phyloP scores from a whole-genome alignment of 257 asterid species.

The Petunia axillaris region DNA sequence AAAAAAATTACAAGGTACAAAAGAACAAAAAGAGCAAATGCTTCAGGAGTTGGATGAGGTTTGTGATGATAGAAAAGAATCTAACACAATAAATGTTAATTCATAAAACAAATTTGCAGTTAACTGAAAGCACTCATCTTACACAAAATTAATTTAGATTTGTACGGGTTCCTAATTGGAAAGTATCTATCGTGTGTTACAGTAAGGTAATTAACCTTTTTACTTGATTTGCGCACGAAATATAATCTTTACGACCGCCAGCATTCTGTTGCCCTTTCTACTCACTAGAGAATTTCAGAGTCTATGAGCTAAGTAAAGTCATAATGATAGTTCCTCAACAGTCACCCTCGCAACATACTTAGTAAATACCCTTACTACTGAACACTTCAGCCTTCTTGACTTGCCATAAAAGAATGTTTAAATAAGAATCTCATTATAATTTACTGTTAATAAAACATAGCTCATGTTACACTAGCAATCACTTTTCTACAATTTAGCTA shows the following conservation, averaged over 20 bases:
- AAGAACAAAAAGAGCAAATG: not conserved
- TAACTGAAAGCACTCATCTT: not conserved
- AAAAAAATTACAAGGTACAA: not conserved
- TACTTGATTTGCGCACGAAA: conserved; percentile 10
- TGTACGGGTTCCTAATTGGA: not conserved
- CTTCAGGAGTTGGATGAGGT: conserved; percentile 7
- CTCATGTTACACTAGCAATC: not conserved
- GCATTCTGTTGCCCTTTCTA: not conserved
- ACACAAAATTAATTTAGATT: not conserved
- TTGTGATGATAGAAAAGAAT: not conserved
- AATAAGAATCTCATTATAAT: not conserved
- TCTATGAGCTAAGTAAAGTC: not conserved
- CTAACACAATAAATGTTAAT: not conserved
- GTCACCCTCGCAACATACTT: not conserved
- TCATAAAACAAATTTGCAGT: not conserved
- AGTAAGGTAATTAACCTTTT: conserved; percentile 8
- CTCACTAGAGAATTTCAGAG: not conserved
- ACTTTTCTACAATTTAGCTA: not conserved
- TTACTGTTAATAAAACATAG: not conserved
- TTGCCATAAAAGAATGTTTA: not conserved
- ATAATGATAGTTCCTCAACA: not conserved
- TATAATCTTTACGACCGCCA: not conserved
- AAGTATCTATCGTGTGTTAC: not conserved
- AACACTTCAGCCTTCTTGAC: not conserved
- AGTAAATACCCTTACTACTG: not conserved